phyloP scores from a whole-genome alignment of 1,284 basidiomycete species.

The Puccinia sorghi region DNA sequence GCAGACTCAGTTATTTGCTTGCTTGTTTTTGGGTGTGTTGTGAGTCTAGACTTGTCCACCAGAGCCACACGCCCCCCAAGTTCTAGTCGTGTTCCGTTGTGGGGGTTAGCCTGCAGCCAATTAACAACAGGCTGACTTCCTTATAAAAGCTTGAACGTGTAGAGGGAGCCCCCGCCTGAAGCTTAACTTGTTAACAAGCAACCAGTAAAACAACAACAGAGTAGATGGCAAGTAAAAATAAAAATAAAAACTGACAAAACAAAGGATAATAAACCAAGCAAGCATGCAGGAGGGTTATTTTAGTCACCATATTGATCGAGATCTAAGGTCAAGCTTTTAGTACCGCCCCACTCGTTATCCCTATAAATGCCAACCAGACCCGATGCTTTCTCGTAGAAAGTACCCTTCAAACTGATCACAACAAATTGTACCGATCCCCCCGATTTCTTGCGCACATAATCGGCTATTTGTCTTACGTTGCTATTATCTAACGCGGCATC shows the following conservation, averaged over 20 bases:
- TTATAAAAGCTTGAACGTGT: too few relatives aligned
- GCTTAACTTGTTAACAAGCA: not conserved
- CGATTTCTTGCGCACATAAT: conserved; percentile 69
- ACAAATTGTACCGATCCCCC: conserved; percentile 55
- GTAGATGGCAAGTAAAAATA: too few relatives aligned
- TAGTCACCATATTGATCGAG: conserved; percentile 61
- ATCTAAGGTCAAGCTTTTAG: conserved; percentile 81
- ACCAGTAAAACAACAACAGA: conserved; percentile 12
- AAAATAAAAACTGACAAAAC: not conserved
- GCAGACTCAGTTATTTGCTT: not conserved
- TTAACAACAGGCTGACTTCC: too few relatives aligned
- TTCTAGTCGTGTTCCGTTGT: too few relatives aligned
- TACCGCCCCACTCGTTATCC: conserved; percentile 89
- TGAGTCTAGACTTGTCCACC: too few relatives aligned
- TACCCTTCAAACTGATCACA: conserved; percentile 58
- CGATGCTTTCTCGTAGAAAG: conserved; percentile 81
- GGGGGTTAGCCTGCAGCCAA: too few relatives aligned
- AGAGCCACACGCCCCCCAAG: too few relatives aligned
- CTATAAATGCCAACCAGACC: conserved; percentile 91
- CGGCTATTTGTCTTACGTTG: conserved; percentile 88
- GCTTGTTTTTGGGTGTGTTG: not conserved
- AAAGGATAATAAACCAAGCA: not conserved
- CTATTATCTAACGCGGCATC: conserved; percentile 96
- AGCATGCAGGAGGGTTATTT: not conserved
- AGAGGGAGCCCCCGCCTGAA: not conserved